Evolutionary conservation across 768 basidiomycete species (phyloP), one percentile per base, ranked within the genome.

Genomic region (Russula dissimulans): DNA sequence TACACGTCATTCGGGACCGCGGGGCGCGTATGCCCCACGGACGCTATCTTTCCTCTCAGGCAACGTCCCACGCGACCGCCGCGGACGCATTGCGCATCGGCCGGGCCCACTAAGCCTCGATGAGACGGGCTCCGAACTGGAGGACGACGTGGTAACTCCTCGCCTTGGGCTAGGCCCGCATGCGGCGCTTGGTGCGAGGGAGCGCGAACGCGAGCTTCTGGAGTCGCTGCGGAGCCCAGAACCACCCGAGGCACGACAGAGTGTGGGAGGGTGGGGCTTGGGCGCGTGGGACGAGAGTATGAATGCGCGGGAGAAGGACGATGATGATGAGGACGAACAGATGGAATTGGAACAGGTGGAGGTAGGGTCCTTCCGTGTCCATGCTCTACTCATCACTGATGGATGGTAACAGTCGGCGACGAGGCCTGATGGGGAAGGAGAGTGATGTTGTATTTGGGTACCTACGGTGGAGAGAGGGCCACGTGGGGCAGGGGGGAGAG

Each of bases 261-360:
- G 81, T 62, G 75, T 79, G n/a, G 85, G 86, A 12, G 87, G 87
- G 14, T 90, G 87, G 87, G 88, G 86, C 3, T 73, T 89, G 2
- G 88, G 85, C 7, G 79, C 56, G 14, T 60, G 63, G 55, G 68
- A 81, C 60, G 80, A 81, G 56, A 82, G 81, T 52, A 69, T 66
- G 22, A 71, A 65, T 29, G 45, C 32, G 15, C 80, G 75, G 66
- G 72, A 74, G 22, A 73, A 71, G 22, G 81, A 81, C 18, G 84
- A 80, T 3, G 85, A 85, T 5, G 85, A 86, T 39, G 84, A 86
- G 7, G 85, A 86, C 26, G 84, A 83, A 52, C 69, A 74, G 10
- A 69, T 82, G 66, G 83, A 86, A 60, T 86, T 83, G 84, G 86
- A 86, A 65, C 80, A 87, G 68, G 82, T 81, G 43, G 85, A 89